Conservation (phyloP, 2,329 filamentous ascomycete species). For the Zymoseptoria ardabiliae region DNA sequence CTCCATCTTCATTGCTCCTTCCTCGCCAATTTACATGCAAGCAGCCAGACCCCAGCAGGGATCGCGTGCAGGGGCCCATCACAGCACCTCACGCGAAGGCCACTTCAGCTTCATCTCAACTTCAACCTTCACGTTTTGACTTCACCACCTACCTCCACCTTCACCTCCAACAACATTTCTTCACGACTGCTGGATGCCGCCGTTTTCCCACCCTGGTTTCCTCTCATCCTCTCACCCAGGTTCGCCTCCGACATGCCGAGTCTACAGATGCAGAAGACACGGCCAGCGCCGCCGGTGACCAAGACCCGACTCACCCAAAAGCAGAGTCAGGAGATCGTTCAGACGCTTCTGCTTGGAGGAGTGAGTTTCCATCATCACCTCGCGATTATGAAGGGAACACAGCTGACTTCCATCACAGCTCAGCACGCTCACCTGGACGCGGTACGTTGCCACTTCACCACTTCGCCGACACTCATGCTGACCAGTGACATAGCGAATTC, state of each 20-base stretch:
- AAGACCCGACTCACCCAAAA: conserved; percentile 29
- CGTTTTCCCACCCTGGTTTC: neutral
- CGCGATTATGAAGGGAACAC: neutral
- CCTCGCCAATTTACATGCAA: neutral
- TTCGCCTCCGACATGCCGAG: conserved; percentile 16
- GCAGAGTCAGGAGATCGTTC: conserved; percentile 42
- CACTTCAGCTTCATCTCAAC: neutral
- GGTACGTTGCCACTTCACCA: conserved; percentile 12
- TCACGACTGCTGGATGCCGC: neutral
- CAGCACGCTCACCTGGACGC: conserved; percentile 28
- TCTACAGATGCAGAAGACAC: conserved; percentile 12
- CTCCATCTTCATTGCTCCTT: neutral
- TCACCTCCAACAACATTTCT: neutral
- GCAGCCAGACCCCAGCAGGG: too few species aligned
- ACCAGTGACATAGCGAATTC: conserved; percentile 20
- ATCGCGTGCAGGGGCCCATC: neutral
- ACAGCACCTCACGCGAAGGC: neutral
- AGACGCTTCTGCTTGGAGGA: conserved; percentile 42
- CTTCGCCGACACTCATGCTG: neutral
- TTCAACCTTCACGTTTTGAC: neutral
- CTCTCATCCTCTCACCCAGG: neutral
- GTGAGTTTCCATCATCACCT: conserved; percentile 27
- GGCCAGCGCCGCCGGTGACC: conserved; percentile 19
- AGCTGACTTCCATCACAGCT: conserved; percentile 22
- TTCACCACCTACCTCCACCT: neutral